These are phyloP conservation scores for Musa acuminata DNA, from an alignment of 176 grass and related monocot species.

Conservation along the genomic window DNA sequence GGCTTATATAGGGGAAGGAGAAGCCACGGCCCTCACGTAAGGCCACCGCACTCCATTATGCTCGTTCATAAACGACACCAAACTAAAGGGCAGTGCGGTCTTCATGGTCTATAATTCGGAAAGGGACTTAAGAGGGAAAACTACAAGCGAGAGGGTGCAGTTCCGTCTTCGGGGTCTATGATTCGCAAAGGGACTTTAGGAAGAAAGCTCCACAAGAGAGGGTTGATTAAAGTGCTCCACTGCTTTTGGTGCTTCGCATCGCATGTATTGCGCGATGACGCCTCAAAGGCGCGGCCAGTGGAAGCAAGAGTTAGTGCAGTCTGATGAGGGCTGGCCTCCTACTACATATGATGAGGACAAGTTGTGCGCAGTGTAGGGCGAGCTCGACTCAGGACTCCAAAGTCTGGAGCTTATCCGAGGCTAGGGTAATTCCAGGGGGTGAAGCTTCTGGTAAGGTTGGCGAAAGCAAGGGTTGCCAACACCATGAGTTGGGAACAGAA, in stretches of 20 bases:
- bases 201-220: too few relatives aligned
- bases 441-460: too few relatives aligned
- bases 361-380: background rate
- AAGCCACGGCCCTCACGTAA: background rate
- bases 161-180: background rate
- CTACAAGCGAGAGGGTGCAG: background rate
- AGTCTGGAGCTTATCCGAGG: background rate
- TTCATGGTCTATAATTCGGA: too few relatives aligned
- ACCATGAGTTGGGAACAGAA: background rate
- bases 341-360: background rate
- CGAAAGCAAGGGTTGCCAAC: background rate
- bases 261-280: background rate
- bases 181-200: slow-evolving; percentile 4
- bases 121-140: too few relatives aligned
- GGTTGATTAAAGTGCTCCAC: background rate
- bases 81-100: background rate
- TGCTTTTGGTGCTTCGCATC: background rate
- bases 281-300: slow-evolving; percentile 1
- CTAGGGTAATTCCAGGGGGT: too few relatives aligned
- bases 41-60: background rate
- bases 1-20: background rate
- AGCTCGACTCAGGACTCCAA: too few relatives aligned
- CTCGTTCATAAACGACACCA: background rate
- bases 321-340: slow-evolving; percentile 4
- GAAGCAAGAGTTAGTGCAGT: slow-evolving; percentile 16